Conservation (phyloP, 805 yeast genomes). For the Komagataella pseudopastoris region DNA sequence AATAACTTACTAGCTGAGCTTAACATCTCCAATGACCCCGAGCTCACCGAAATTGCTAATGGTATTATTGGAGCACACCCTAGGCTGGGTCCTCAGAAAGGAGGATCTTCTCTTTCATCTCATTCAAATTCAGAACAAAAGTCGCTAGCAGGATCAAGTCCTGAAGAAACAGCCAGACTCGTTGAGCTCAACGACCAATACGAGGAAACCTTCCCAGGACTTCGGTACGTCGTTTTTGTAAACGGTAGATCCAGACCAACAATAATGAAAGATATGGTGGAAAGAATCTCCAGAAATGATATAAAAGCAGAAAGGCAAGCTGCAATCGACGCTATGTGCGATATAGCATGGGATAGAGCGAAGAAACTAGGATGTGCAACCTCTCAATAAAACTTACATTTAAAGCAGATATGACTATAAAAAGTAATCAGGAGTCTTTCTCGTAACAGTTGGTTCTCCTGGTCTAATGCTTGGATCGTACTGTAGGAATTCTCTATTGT, state of each 20-base stretch:
- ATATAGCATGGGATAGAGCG: constrained; percentile 73
- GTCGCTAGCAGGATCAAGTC: constrained; percentile 35
- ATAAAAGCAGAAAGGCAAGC: constrained; percentile 40
- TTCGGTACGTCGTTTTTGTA: constrained; percentile 80
- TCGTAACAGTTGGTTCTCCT: constrained; percentile 93
- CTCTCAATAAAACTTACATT: constrained; percentile 4
- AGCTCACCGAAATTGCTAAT: neutral
- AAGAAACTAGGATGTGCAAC: constrained; percentile 24
- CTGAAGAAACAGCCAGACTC: constrained; percentile 36
- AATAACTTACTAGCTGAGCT: neutral
- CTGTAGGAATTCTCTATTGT: constrained; percentile 82
- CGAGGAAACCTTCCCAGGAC: constrained; percentile 37
- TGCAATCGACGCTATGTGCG: constrained; percentile 84
- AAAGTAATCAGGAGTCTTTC: constrained; percentile 96
- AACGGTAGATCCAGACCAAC: constrained; percentile 62
- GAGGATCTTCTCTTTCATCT: constrained; percentile 29
- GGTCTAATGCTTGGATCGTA: constrained; percentile 96
- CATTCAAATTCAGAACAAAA: constrained; percentile 67
- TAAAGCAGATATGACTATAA: constrained; percentile 15
- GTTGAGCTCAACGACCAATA: constrained; percentile 38
- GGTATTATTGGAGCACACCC: constrained; percentile 86
- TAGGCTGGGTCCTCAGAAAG: constrained; percentile 55
- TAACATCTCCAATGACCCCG: neutral
- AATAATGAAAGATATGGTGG: constrained; percentile 50
- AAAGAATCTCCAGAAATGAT: constrained; percentile 43